Percentiles rank a stretch among this genome's conserved stretches.
phyloP scores from a whole-genome alignment of 768 basidiomycete species.

The Gloeophyllum trabeum region DNA sequence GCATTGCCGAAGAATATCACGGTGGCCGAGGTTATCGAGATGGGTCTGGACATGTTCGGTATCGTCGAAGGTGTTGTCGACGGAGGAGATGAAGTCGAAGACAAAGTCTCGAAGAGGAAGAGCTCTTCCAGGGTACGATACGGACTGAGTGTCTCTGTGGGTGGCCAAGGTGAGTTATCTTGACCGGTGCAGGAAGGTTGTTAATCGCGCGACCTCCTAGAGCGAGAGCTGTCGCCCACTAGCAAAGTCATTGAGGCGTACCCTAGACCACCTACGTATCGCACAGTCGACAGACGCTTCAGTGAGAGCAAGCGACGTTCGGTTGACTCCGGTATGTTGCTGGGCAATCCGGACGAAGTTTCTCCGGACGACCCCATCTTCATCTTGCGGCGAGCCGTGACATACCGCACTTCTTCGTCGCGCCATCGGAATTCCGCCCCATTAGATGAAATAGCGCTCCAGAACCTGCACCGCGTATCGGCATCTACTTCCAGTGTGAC shows the following conservation, averaged over 20 bases:
- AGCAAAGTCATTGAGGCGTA: constrained; percentile 82
- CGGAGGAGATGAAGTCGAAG: constrained; percentile 96
- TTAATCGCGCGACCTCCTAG: constrained; percentile 25
- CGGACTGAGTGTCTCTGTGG: constrained; percentile 47
- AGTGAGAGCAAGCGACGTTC: constrained; percentile 74
- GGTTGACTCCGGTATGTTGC: constrained; percentile 62
- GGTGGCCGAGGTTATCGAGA: constrained; percentile 92
- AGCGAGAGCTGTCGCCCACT: constrained; percentile 68
- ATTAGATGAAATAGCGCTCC: constrained; percentile 75
- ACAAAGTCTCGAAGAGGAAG: constrained; percentile 73
- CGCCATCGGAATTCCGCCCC: constrained; percentile 65
- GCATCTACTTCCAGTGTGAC: constrained; percentile 42
- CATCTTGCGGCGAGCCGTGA: constrained; percentile 72
- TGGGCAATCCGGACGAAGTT: constrained; percentile 68
- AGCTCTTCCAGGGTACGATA: constrained; percentile 77
- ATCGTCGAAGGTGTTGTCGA: constrained; percentile 97
- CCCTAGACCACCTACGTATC: constrained; percentile 60
- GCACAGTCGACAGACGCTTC: constrained; percentile 46
- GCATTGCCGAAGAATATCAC: constrained; percentile 91
- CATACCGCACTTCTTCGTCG: constrained; percentile 62
- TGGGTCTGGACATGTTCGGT: constrained; percentile 86
- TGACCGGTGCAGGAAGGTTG: constrained; percentile 1
- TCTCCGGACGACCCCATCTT: constrained; percentile 80
- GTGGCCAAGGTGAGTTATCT: constrained; percentile 49
- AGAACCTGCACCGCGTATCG: constrained; percentile 60